Evolutionary conservation across 306 rosid genomes (phyloP).

Genomic region (Elaeagnus macrophylla): DNA sequence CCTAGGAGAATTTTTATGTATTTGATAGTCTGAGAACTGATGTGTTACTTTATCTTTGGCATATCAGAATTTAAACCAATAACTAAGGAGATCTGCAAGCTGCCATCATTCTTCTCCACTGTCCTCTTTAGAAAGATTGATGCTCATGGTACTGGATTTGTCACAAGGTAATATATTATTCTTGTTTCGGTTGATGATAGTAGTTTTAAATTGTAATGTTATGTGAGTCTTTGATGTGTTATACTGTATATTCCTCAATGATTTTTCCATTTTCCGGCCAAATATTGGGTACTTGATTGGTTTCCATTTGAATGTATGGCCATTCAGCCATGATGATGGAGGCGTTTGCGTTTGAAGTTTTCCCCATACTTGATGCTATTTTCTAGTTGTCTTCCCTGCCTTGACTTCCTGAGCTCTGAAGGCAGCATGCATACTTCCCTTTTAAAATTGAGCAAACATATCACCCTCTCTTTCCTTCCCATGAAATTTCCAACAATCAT

Average conservation of each 20-base stretch:
- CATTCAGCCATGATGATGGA: too few species aligned
- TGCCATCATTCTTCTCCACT: constrained; percentile 81
- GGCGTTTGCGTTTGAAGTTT: too few species aligned
- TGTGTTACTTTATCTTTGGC: constrained; percentile 28
- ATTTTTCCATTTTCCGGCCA: neutral
- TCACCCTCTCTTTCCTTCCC: too few species aligned
- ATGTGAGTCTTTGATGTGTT: neutral
- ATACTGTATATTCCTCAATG: neutral
- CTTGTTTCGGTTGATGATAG: constrained; percentile 11
- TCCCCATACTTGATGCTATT: too few species aligned
- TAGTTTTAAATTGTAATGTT: neutral
- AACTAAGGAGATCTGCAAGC: constrained; percentile 92
- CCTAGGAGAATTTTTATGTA: constrained; percentile 18
- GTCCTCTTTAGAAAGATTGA: constrained; percentile 83
- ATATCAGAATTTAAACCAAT: constrained; percentile 71
- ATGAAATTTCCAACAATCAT: too few species aligned
- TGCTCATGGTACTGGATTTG: constrained; percentile 53
- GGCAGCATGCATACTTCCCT: too few species aligned
- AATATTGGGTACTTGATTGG: neutral
- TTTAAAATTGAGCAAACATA: too few species aligned
- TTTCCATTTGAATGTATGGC: too few species aligned
- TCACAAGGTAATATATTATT: constrained; percentile 59
- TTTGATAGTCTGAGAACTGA: constrained; percentile 21
- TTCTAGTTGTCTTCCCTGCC: too few species aligned
- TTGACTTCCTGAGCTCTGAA: too few species aligned